Evolutionary conservation across 768 basidiomycete species (phyloP), one percentile per base, ranked within the genome.

Genomic region (Lactarius vividus): DNA sequence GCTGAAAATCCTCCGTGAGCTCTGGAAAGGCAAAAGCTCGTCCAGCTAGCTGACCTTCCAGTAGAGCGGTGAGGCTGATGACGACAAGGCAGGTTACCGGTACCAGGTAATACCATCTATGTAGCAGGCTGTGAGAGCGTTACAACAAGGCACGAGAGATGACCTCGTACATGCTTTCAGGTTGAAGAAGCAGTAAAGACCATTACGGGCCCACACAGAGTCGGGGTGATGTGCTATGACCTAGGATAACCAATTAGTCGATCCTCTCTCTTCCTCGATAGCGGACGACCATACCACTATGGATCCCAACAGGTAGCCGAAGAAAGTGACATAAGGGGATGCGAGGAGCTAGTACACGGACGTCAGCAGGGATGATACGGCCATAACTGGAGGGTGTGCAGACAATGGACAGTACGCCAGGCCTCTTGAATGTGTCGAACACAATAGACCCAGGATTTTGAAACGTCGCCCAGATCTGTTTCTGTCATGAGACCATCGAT

Each of bases 151-250:
- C 2, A 28, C 6, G 28, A 42, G 35, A 15, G 20, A 58, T 54
- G 26, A 40, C 31, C 44, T 74, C 83, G 62, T 64, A 85, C 84
- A 79, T 73, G 71, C 67, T 42, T 71, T 68, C 11, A 69, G 66
- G 26, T 71, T 68, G n/a, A 79, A 71, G 18, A 78, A 77, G 70
- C 85, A 86, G 73, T 85, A 85, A 53, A 86, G 68, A 37, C 82
- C 81, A 71, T 84, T 85, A 54, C 73, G 63, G 3, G 73, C 71
- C 37, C 69, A 66, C 23, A 79, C 68, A 23, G 71, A 67, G 1
- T 72, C 63, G 7, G 76, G 74, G 57, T 70, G 40, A 44, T 65
- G 61, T 20, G 44, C 39, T n/a, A 59, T 71, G 44, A 74, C 49
- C 64, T 74, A 59, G 1, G 54, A 9, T 29, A 33, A 4, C 10